phyloP scores from a whole-genome alignment of 805 yeast species.

The Wickerhamomyces xylosicus region DNA sequence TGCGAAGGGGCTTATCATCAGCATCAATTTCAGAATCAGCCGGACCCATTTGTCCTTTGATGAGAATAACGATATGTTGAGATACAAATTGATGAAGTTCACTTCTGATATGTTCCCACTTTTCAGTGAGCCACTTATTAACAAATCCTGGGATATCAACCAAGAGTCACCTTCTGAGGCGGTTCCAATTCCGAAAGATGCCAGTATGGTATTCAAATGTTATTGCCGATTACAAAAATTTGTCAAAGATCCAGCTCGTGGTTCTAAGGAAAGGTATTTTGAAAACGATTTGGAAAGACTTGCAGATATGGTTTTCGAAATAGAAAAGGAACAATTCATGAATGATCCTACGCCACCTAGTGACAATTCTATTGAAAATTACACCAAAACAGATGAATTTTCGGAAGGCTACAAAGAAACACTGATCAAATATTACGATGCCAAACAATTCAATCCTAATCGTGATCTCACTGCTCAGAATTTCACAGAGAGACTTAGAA shows the following conservation, averaged over 20 bases:
- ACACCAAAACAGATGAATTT: constrained; percentile 3
- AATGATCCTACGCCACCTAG: too few relatives aligned
- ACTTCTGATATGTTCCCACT: constrained; percentile 9
- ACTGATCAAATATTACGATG: constrained; percentile 6
- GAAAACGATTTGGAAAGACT: not conserved
- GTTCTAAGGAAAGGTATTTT: not conserved
- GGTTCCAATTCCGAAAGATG: constrained; percentile 2
- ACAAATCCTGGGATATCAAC: too few relatives aligned
- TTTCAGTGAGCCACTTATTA: constrained; percentile 2
- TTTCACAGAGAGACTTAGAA: constrained; percentile 10
- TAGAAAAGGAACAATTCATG: too few relatives aligned
- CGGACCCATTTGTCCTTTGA: constrained; percentile 9
- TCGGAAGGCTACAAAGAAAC: constrained; percentile 6
- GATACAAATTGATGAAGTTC: constrained; percentile 9
- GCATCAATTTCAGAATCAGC: constrained; percentile 10
- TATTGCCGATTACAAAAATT: constrained; percentile 14
- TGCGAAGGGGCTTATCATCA: constrained; percentile 7
- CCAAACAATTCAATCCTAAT: constrained; percentile 10
- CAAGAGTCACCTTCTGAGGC: too few relatives aligned
- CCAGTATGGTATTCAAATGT: constrained; percentile 2
- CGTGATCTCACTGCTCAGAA: constrained; percentile 8
- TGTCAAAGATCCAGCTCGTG: constrained; percentile 11
- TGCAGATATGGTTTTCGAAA: not conserved
- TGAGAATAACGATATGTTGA: constrained; percentile 10
- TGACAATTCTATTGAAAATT: too few relatives aligned